Conservation (phyloP, 495 filamentous ascomycete species). For the Penicillium canariense region DNA sequence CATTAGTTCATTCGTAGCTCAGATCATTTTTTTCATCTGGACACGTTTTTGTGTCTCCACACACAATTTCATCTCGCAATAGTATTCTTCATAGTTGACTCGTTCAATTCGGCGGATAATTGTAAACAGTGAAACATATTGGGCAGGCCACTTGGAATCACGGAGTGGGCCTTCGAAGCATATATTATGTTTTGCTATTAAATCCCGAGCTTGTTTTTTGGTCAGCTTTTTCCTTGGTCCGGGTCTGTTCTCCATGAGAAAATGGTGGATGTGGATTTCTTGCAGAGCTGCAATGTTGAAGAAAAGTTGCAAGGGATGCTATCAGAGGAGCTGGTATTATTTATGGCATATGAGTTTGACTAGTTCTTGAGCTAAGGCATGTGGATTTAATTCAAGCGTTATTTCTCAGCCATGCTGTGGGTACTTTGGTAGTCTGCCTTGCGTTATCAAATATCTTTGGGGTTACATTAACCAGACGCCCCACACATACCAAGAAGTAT, state of each 20-base stretch:
- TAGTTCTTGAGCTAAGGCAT: background rate
- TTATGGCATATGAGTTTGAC: background rate
- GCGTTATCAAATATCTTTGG: background rate
- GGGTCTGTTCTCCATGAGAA: background rate
- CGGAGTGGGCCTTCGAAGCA: background rate
- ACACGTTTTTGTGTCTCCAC: background rate
- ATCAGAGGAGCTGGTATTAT: background rate
- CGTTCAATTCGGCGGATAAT: background rate
- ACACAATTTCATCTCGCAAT: background rate
- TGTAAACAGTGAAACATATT: background rate
- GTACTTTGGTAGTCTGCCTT: background rate
- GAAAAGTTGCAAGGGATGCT: background rate
- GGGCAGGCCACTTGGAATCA: background rate
- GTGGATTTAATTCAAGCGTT: background rate
- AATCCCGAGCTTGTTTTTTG: background rate
- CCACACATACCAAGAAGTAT: background rate
- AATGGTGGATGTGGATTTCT: background rate
- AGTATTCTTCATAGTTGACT: background rate
- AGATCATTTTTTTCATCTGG: background rate
- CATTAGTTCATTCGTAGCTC: background rate
- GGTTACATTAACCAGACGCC: background rate
- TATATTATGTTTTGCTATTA: background rate
- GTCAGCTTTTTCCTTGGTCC: background rate
- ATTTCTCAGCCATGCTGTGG: background rate
- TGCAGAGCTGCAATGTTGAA: background rate